phyloP scores from a whole-genome alignment of 164 flowering plant species.

The Berberis thunbergii region DNA sequence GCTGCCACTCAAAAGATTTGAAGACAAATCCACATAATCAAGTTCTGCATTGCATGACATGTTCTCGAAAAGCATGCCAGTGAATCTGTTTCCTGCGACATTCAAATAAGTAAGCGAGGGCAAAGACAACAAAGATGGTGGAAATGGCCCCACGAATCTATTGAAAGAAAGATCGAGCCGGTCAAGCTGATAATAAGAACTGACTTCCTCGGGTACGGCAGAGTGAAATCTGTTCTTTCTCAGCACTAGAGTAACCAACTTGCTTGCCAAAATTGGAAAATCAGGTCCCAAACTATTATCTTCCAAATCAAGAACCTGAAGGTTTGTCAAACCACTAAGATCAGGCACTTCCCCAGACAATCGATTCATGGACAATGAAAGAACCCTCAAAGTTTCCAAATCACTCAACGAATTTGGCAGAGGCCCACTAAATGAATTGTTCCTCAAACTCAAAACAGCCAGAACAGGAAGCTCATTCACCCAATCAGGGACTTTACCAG shows the following conservation, averaged over 20 bases:
- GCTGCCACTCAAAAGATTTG: constrained; percentile 74
- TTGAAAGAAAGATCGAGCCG: constrained; percentile 68
- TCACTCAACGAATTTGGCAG: constrained; percentile 49
- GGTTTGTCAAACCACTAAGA: constrained; percentile 67
- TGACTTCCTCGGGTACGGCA: constrained; percentile 48
- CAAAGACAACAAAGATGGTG: constrained; percentile 45
- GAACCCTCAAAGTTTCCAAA: constrained; percentile 59
- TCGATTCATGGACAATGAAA: constrained; percentile 56
- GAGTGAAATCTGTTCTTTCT: constrained; percentile 72
- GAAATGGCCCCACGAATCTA: constrained; percentile 77
- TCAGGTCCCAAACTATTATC: constrained; percentile 62
- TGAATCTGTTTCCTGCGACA: constrained; percentile 59
- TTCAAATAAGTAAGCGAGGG: constrained; percentile 63
- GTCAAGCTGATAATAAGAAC: constrained; percentile 61
- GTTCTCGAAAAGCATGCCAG: constrained; percentile 64
- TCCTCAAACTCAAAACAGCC: constrained; percentile 69
- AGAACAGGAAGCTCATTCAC: constrained; percentile 40
- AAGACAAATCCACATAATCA: constrained; percentile 58
- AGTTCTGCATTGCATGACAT: constrained; percentile 57
- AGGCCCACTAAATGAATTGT: constrained; percentile 54
- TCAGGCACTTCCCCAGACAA: constrained; percentile 78
- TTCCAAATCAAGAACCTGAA: constrained; percentile 78
- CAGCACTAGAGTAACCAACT: constrained; percentile 49
- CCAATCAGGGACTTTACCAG: constrained; percentile 56
- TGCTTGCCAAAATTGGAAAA: constrained; percentile 59